Evolutionary conservation across 2,329 filamentous ascomycete species (phyloP), one percentile per base, ranked within the genome.

Genomic region (Mycocentrospora acerina): DNA sequence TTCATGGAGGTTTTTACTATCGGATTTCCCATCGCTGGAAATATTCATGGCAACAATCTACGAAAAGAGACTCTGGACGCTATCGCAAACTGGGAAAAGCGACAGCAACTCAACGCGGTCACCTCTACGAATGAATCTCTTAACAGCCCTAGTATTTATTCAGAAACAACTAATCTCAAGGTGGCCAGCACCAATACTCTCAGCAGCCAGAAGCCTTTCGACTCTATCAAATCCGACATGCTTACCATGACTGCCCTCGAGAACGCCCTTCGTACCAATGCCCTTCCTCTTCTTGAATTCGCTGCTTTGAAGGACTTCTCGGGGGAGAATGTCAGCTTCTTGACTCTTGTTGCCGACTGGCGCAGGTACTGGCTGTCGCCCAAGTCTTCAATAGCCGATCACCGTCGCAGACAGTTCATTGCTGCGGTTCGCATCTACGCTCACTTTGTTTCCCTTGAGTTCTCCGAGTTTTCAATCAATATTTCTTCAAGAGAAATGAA

Each of bases 381-480:
- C 7, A 53, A 53, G 24, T 19, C 42, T 0, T 51, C 53, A 10
- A 56, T 42, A 0, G 37, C 48, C 7, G 51, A 59, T 8, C 56
- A 63, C 29, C 55, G 43, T 6, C 55, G 48, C 29, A 40, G 45
- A 18, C 59, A 64, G 30, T 66, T 62, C 37, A 39, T 62, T 6
- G 47, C 51, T 11, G 62, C 61, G 7, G 50, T 55, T 12, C 57
- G 55, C 29, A 60, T 67, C 19, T 66, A 64, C 44, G 52, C 59
- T 35, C 53, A 53, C 12, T 66, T 66, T 33, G 59, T 66, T 19
- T 65, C 59, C 2, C 53, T 62, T 7, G 56, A 59, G 15, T 58
- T 55, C 28, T 60, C 63, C 2, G 62, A 66, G 17, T 65, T 66
- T 25, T 60, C 62, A 4, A 60, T 66, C 46, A 66, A 66, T 38